Conservation (phyloP, 1,139 yeast genomes). For the Diutina neorugosa region DNA sequence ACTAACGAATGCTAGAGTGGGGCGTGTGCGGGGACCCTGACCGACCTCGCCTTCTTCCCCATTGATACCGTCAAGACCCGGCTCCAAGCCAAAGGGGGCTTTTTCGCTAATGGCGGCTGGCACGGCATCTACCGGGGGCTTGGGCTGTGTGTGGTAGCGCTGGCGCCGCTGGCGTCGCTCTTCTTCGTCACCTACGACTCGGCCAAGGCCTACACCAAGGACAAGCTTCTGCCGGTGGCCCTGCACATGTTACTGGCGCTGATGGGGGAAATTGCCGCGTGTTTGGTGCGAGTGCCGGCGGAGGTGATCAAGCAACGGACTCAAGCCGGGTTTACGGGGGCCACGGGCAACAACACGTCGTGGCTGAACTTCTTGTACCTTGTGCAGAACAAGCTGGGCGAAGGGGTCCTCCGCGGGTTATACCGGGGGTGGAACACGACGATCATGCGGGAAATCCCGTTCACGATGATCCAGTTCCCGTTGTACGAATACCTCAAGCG, state of each 20-base stretch:
- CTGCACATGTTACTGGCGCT: constrained; percentile 82
- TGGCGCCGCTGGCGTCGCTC: constrained; percentile 87
- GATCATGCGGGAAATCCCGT: constrained; percentile 88
- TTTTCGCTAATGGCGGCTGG: constrained; percentile 87
- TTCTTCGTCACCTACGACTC: constrained; percentile 86
- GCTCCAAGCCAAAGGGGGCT: constrained; percentile 91
- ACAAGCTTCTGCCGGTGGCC: constrained; percentile 16
- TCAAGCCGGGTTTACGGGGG: constrained; percentile 47
- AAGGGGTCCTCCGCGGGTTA: constrained; percentile 65
- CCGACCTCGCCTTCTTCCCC: constrained; percentile 91
- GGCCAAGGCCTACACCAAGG: constrained; percentile 43
- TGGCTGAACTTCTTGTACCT: constrained; percentile 54
- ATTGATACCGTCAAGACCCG: constrained; percentile 92
- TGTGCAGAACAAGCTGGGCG: constrained; percentile 49
- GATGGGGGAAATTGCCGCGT: constrained; percentile 84
- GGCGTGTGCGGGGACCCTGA: constrained; percentile 92
- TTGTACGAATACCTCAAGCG: constrained; percentile 72
- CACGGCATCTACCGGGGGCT: constrained; percentile 81
- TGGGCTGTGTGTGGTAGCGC: constrained; percentile 88
- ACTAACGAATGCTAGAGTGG: constrained; percentile 43
- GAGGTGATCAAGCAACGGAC: constrained; percentile 94
- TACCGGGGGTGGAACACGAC: constrained; percentile 93
- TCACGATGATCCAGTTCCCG: constrained; percentile 91
- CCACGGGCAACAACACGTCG: constrained; percentile 44
- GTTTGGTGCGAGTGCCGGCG: constrained; percentile 90